Base-by-base conservation (phyloP, 1,284 basidiomycete species). In the Sparassis latifolia region DNA sequence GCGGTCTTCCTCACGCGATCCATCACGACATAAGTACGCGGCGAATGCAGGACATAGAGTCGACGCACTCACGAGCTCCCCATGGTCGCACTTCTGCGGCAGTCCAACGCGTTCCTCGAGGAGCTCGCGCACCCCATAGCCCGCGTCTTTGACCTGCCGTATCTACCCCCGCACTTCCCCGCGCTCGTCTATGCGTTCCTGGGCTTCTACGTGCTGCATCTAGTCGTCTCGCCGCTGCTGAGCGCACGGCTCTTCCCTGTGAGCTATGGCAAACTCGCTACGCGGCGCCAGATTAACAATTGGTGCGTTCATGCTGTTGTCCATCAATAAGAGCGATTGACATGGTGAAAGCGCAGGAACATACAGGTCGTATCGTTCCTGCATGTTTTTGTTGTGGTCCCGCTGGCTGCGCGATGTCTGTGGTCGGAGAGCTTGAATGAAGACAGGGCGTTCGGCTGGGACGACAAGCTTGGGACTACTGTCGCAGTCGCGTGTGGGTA, bases 131-230 rank as follows among this genome's bases (percentile, higher is more conserved):
- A 48, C 38, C 64, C 63, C 33, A 40, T 66, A 33, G 64, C 58
- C 6, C 47, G 49, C 39, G 42, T 52, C 31, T 50, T 66, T 38
- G 55, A 58, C 37, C 59, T 76, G 31, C 53, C 50, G 5, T 55
- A 63, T 29, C 70, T 92, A 61, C 72, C 77, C 1, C 80, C 81
- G 57, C 80, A 86, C 54, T 71, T 82, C 45, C 79, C 86, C 58
- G 72, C 88, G 30, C 79, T 95, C 50, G 76, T 89, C 47, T 74
- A 77, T 58, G 71, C 84, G 50, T 71, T 76, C 53, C 53, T 75
- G 42, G 66, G 66, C 50, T 82, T 82, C 56, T 69, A 73, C 10
- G 56, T 68, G 41, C 58, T 80, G 43, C 80, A 84, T 53, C 62
- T 73, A 49, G 69, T 76, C 45, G 47, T 81, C 31, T 76, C 78